These are phyloP conservation scores for Fereydounia khargensis DNA, from an alignment of 1,284 basidiomycete genomes.

Conservation along the genomic window DNA sequence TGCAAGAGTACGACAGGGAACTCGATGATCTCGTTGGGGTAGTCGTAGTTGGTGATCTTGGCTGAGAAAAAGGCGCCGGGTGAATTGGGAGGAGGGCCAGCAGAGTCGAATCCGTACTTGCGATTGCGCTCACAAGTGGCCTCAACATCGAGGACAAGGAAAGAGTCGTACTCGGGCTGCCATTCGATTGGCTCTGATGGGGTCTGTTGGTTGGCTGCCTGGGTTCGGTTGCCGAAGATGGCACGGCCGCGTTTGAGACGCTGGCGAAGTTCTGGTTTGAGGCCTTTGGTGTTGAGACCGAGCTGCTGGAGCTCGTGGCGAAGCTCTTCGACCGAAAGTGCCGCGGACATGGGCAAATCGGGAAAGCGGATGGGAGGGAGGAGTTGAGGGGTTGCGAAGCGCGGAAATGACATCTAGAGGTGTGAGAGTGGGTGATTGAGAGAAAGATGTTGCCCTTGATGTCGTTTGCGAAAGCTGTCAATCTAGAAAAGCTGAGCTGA, in stretches of 20 bases:
- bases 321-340: conserved; percentile 30
- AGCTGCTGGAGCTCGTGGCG: conserved; percentile 33
- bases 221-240: conserved; percentile 7
- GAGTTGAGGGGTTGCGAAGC: neutral
- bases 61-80: neutral
- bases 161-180: conserved; percentile 55
- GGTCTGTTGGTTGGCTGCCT: too few relatives aligned
- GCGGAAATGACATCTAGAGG: too few relatives aligned
- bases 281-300: conserved; percentile 50
- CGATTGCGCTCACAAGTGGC: conserved; percentile 69
- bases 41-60: conserved; percentile 61
- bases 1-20: conserved; percentile 81
- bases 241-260: conserved; percentile 24
- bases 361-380: too few relatives aligned
- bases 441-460: too few relatives aligned
- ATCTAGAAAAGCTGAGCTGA: too few relatives aligned
- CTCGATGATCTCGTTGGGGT: conserved; percentile 83
- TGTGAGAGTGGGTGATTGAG: too few relatives aligned
- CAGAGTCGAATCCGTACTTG: conserved; percentile 9
- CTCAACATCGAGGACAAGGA: conserved; percentile 74
- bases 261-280: conserved; percentile 42
- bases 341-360: too few relatives aligned
- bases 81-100: neutral
- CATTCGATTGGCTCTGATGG: too few relatives aligned
- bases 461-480: too few relatives aligned